Percentiles rank a stretch among this genome's conserved stretches.
Conservation (phyloP, 1,139 yeast genomes). For the Pichia sp. region DNA sequence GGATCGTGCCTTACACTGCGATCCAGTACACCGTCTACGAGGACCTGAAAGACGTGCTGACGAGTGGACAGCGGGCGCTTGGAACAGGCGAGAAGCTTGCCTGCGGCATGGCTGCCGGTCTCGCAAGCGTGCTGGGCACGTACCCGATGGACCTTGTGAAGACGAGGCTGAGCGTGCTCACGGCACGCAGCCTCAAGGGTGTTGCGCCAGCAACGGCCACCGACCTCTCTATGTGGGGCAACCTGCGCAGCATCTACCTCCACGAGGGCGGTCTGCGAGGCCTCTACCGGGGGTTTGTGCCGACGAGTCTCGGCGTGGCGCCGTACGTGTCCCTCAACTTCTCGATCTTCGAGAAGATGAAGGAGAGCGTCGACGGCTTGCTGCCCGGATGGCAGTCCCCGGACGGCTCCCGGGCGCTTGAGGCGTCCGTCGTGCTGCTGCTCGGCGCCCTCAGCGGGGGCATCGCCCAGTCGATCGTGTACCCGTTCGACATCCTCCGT, state of each 20-base stretch:
- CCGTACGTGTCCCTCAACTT: conserved; percentile 94
- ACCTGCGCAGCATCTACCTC: conserved; percentile 55
- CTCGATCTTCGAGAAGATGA: conserved; percentile 77
- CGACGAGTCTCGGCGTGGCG: conserved; percentile 90
- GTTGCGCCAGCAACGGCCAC: conserved; percentile 25
- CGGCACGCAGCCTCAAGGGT: conserved; percentile 62
- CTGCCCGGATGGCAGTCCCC: conserved; percentile 30
- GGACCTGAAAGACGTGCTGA: conserved; percentile 15
- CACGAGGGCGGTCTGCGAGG: conserved; percentile 82
- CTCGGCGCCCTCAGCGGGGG: conserved; percentile 92
- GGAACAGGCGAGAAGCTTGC: conserved; percentile 55
- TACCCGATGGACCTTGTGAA: conserved; percentile 90
- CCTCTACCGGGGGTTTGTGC: conserved; percentile 78
- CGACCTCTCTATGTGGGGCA: conserved; percentile 60
- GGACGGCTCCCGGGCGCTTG: neutral
- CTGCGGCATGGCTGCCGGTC: conserved; percentile 82
- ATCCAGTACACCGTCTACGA: conserved; percentile 83
- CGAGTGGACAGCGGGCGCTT: conserved; percentile 38
- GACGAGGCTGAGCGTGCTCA: conserved; percentile 83
- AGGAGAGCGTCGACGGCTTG: conserved; percentile 42
- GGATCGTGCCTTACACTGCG: conserved; percentile 92
- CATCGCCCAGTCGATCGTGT: conserved; percentile 72
- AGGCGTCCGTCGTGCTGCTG: conserved; percentile 41
- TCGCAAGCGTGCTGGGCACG: conserved; percentile 74
- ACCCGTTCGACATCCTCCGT: conserved; percentile 86